A percentile compares a stretch with the other conserved stretches of the same genome.
Conservation (phyloP, 345 rosid genomes). For the Geranium rotundifolium region DNA sequence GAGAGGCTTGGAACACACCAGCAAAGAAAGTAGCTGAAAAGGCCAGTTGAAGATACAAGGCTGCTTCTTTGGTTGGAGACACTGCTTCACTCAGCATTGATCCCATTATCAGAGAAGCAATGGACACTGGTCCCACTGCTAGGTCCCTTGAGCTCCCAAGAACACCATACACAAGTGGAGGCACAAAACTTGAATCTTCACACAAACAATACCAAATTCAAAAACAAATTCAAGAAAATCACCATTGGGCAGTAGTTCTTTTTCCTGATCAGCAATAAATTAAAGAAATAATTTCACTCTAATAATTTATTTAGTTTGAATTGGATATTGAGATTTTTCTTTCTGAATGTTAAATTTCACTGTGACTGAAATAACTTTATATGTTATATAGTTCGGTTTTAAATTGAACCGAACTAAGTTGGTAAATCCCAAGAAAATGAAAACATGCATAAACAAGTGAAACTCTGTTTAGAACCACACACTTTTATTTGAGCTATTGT, state of each 20-base stretch:
- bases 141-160: conserved; percentile 94
- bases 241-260: neutral
- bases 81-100: conserved; percentile 86
- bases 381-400: no score
- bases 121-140: conserved; percentile 92
- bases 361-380: no score
- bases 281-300: no score
- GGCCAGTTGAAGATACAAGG: conserved; percentile 76
- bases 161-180: conserved; percentile 87
- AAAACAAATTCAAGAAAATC: neutral
- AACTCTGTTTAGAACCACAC: no score
- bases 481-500: no score
- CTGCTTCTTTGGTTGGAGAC: conserved; percentile 51
- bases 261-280: no score
- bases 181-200: conserved; percentile 90
- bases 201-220: neutral
- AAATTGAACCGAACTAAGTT: no score
- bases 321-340: no score
- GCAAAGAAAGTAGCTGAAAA: conserved; percentile 88
- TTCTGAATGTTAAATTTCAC: no score
- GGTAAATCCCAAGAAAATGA: no score
- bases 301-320: no score
- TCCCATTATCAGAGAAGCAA: conserved; percentile 85
- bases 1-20: conserved; percentile 87
- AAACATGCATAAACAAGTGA: no score